Evolutionary conservation across 768 basidiomycete genomes (phyloP).

Genomic region (Infundibulicybe gibba): DNA sequence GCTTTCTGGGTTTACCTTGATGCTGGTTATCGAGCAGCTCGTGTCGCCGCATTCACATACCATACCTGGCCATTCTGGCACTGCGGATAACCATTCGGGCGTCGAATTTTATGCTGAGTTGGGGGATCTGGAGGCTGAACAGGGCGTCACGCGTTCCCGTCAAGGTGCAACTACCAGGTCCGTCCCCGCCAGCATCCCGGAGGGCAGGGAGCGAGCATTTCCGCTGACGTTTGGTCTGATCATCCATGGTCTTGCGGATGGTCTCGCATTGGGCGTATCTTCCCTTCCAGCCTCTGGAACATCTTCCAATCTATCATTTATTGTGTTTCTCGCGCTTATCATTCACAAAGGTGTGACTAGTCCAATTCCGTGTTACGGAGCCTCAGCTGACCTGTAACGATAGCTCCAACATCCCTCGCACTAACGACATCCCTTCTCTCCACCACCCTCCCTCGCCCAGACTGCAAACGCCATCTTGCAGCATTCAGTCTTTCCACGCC

Average conservation of each 20-base stretch:
- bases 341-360: slow-evolving; percentile 75
- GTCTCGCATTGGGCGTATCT: slow-evolving; percentile 86
- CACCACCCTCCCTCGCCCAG: slow-evolving; percentile 58
- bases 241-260: slow-evolving; percentile 88
- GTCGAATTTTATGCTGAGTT: slow-evolving; percentile 63
- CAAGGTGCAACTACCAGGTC: slow-evolving; percentile 14
- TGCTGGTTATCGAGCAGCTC: slow-evolving; percentile 69
- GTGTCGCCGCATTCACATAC: slow-evolving; percentile 47
- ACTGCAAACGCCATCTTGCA: slow-evolving; percentile 72
- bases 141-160: slow-evolving; percentile 21
- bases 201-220: slow-evolving; percentile 42
- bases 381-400: background rate
- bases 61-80: slow-evolving; percentile 14
- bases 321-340: slow-evolving; percentile 89
- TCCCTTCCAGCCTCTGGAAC: slow-evolving; percentile 33
- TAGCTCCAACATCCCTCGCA: slow-evolving; percentile 90
- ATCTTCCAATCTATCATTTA: slow-evolving; percentile 56
- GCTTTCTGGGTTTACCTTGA: slow-evolving; percentile 56
- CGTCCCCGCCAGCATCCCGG: slow-evolving; percentile 9
- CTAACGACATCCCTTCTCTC: slow-evolving; percentile 83
- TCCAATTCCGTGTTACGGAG: background rate
- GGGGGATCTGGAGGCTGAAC: slow-evolving; percentile 49
- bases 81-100: slow-evolving; percentile 9
- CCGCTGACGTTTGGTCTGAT: slow-evolving; percentile 83
- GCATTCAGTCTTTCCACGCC: slow-evolving; percentile 87